Evolutionary conservation across 2,329 filamentous ascomycete species (phyloP), one percentile per base, ranked within the genome.

Genomic region (Pseudonectria foliicola): DNA sequence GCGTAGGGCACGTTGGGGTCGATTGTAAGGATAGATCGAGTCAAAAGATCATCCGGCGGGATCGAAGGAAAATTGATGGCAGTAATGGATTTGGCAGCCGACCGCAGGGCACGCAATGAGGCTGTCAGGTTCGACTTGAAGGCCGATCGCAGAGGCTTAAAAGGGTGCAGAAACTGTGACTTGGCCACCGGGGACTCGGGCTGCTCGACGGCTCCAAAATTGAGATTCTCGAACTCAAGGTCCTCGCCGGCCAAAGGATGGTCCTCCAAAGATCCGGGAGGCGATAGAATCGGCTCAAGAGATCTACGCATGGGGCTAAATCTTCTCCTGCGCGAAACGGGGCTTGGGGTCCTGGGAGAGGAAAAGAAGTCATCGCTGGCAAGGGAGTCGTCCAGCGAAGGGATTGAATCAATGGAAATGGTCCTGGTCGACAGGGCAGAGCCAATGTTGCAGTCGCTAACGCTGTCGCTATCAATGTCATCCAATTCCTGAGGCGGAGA

Each of bases 111-210:
- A 13, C 76, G 71, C 30, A 83, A 61, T 8, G 79, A 83, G 6
- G 79, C 78, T 6, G 79, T 82, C 25, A 83, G 55, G 49, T 83
- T 83, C 4, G 78, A 82, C 55, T 81, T 82, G 62, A 83, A 82
- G 6, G 71, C 77, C 25, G 69, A 69, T 38, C 66, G 65, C 25
- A 77, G 60, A 3, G 73, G 73, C 32, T 61, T 67, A 40, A 72
- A 61, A n/a, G 60, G 59, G 28, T 61, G 49, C 2, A 56, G 46
- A 18, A 60, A 53, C 15, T 59, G 55, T 7, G 56, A 57, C 31
- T 58, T 56, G 40, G 55, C 37, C 36, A 60, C 54, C 29, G 38
- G 35, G n/a, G 55, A 48, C 31, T 63, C 50, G 6, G 47, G 45
- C 10, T 59, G 50, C 32, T 66, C 59, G 25, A 73, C 66, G 2